A percentile compares a stretch with the other conserved stretches of the same genome.
Evolutionary conservation across 2,329 filamentous ascomycete genomes (phyloP).

Genomic region (Pseudofabraea citricarpa): DNA sequence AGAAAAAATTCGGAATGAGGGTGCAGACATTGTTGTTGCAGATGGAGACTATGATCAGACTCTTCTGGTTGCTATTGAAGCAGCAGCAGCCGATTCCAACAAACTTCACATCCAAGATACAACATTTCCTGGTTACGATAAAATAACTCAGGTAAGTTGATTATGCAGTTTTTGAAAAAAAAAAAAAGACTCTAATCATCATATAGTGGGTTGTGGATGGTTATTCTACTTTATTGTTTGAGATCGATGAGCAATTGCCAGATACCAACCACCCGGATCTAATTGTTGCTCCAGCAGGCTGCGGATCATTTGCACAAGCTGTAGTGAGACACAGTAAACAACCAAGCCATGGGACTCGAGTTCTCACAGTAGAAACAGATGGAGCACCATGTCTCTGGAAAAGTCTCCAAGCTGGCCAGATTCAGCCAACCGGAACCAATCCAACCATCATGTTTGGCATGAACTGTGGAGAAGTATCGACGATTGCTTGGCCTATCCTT

Average conservation of each 20-base stretch:
- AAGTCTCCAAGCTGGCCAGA: constrained; percentile 38
- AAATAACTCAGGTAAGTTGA: constrained; percentile 49
- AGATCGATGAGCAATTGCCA: constrained; percentile 58
- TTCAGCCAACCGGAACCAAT: constrained; percentile 33
- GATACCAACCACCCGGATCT: constrained; percentile 36
- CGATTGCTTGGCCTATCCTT: constrained; percentile 40
- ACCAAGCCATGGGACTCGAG: constrained; percentile 25
- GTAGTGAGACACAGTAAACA: constrained; percentile 62
- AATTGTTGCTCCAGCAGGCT: constrained; percentile 64
- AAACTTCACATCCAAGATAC: constrained; percentile 65
- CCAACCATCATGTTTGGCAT: constrained; percentile 45
- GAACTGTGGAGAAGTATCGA: constrained; percentile 44
- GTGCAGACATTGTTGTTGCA: constrained; percentile 51
- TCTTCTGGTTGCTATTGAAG: constrained; percentile 42
- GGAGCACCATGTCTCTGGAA: constrained; percentile 54
- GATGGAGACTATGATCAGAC: constrained; percentile 61
- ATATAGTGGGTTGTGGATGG: constrained; percentile 69
- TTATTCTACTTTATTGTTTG: constrained; percentile 67
- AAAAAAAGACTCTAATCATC: background rate
- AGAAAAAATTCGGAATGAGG: constrained; percentile 54
- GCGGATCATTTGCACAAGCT: constrained; percentile 68
- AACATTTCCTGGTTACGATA: constrained; percentile 60
- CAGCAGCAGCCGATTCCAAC: constrained; percentile 32
- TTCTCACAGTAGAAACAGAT: constrained; percentile 68
- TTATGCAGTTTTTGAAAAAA: no score